Base-by-base conservation (phyloP, 495 filamentous ascomycete genomes). In the Penicillium subrubescens region DNA sequence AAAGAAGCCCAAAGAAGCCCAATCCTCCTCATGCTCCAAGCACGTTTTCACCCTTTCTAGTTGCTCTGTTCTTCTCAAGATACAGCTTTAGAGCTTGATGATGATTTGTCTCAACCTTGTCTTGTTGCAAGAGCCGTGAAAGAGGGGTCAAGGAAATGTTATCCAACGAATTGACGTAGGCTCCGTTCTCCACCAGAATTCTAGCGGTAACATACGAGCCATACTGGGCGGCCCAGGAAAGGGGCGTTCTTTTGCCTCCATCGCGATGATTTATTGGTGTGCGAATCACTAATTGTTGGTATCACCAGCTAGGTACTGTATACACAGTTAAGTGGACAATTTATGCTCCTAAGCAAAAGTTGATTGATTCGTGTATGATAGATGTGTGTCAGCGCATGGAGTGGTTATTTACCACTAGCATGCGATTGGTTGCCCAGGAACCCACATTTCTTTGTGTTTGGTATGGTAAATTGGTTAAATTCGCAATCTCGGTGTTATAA, bases 201-300 rank as follows among this genome's bases (percentile, higher is more conserved):
- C 31, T 54, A 4, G 48, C 27, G 19, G 48, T 50, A 17, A 53
- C 37, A 17, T 50, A 61, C 17, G 59, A 39, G 27, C 35, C 33
- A 19, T 50, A 63, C 27, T 63, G 29, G 12, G 61, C 31, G n/a
- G 54, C 61, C 44, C 61, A 59, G 39, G 61, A 63, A 55, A 57
- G 61, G 21, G 61, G 61, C 15, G 54, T 63, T 23, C 62, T 35
- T 39, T 60, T 55, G 29, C 60, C 60, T 37, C 52, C 57, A 51
- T 64, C 62, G n/a, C 34, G 57, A 17, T 64, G 37, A 41, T 41
- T 41, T 17, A 41, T 41, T 1, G 37, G 37, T 41, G 37, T 41
- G 37, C 37, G 37, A 14, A 41, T 41, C n/a, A n/a, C n/a, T n/a
- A n/a, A n/a, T n/a, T n/a, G n/a, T n/a, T n/a, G n/a, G n/a, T n/a